Percentiles rank a stretch among this genome's conserved stretches.
phyloP scores from a whole-genome alignment of 2,329 filamentous ascomycete species.

The Achaetomium macrosporum region DNA sequence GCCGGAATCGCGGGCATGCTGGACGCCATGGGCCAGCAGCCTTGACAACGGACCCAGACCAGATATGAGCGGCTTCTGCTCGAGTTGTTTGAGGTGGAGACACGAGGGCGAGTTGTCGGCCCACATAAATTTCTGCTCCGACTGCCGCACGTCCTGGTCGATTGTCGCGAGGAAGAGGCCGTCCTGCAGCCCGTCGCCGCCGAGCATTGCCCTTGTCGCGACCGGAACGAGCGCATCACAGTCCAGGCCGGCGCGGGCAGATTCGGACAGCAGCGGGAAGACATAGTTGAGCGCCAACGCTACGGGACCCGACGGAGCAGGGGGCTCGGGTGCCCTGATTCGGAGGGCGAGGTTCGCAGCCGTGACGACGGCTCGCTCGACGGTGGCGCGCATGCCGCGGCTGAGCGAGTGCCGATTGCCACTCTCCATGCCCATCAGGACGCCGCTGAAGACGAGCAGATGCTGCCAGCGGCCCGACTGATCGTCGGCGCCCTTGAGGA shows the following conservation, averaged over 20 bases:
- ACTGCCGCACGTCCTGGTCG: conserved; percentile 58
- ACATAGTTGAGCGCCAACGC: conserved; percentile 70
- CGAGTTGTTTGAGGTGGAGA: conserved; percentile 50
- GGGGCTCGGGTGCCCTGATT: conserved; percentile 33
- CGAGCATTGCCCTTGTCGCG: conserved; percentile 60
- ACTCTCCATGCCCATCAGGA: conserved; percentile 70
- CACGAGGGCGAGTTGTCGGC: conserved; percentile 54
- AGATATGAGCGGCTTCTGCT: conserved; percentile 55
- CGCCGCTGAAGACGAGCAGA: conserved; percentile 69
- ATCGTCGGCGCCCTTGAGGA: conserved; percentile 53
- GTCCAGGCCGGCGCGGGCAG: conserved; percentile 53
- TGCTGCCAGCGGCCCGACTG: conserved; percentile 72
- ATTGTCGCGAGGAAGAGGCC: conserved; percentile 69
- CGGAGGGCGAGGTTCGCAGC: conserved; percentile 69
- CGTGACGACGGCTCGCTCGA: conserved; percentile 67
- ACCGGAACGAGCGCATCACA: conserved; percentile 67
- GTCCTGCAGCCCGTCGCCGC: conserved; percentile 66
- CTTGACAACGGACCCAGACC: conserved; percentile 63
- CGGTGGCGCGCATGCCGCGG: conserved; percentile 54
- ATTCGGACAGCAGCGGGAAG: conserved; percentile 63
- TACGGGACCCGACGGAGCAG: conserved; percentile 46
- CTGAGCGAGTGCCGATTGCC: conserved; percentile 60
- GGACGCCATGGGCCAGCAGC: conserved; percentile 58
- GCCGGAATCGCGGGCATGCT: conserved; percentile 37
- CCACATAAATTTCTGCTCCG: conserved; percentile 59